These are phyloP conservation scores for Blepharisma undulans DNA, from an alignment of 169 alveolate species.

Conservation along the genomic window DNA sequence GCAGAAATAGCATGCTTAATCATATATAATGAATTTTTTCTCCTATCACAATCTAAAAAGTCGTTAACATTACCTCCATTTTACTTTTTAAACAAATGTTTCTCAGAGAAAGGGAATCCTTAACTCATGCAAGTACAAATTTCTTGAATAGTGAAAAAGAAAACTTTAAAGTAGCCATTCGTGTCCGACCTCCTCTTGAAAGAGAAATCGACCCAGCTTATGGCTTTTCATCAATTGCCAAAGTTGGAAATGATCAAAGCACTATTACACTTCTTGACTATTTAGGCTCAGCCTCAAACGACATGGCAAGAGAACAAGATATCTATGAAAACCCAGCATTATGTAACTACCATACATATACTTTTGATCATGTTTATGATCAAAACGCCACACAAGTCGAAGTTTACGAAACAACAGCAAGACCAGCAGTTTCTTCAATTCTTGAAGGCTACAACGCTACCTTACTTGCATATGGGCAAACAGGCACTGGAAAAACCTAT, in stretches of 20 bases:
- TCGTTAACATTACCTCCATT: too few relatives aligned
- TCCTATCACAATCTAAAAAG: too few relatives aligned
- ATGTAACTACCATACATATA: constrained; percentile 69
- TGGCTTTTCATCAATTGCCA: constrained; percentile 50
- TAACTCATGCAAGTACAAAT: too few relatives aligned
- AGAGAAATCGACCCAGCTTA: constrained; percentile 71
- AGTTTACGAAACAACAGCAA: constrained; percentile 88
- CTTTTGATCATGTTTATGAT: constrained; percentile 86
- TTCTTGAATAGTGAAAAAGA: too few relatives aligned
- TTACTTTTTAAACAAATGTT: too few relatives aligned
- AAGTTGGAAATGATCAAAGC: constrained; percentile 73
- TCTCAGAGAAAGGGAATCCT: too few relatives aligned
- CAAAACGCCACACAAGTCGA: constrained; percentile 76
- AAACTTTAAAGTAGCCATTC: constrained; percentile 79
- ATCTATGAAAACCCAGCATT: constrained; percentile 78
- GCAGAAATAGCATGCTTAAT: too few relatives aligned
- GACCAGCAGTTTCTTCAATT: constrained; percentile 81
- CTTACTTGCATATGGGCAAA: constrained; percentile 82
- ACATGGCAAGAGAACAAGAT: constrained; percentile 74
- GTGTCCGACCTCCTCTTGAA: constrained; percentile 87
- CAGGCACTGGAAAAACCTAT: constrained; percentile 86
- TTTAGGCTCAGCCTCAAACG: constrained; percentile 83
- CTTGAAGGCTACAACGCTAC: constrained; percentile 86
- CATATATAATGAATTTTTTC: too few relatives aligned
- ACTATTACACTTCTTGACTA: constrained; percentile 78